Evolutionary conservation across 2,329 filamentous ascomycete species (phyloP), one percentile per base, ranked within the genome.

Genomic region (Rhytidhysteron rufulum): DNA sequence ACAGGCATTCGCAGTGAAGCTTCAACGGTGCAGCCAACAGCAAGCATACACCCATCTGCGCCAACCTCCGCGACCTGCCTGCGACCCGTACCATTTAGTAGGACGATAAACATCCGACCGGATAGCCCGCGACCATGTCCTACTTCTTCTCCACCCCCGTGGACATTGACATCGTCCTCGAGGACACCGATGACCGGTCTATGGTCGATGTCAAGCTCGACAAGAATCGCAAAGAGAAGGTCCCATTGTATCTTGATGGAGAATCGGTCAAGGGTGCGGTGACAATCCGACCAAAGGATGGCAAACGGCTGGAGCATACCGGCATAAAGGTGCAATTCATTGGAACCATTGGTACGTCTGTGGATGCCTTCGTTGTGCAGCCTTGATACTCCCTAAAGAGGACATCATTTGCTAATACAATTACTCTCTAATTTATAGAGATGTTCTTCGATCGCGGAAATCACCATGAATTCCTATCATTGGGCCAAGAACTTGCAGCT

Each of bases 391-490:
- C 22, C 42, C 40, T 39, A 25, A 33, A 34, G 13, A 8, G 25
- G 34, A 11, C 31, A 29, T 40, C 9, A n/a, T 19, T 4, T 36
- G 10, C 37, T 32, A 31, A 16, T 25, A 32, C 20, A 20, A 21
- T 29, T 32, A 30, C 41, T 31, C 40, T 37, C 47, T 41, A 44
- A 58, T 54, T n/a, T n/a, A 20, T 42, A 95, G 93, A 98, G 68
- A 98, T 98, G 93, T 98, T 97, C 79, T 98, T 95, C 69, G 93
- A 98, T 68, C 88, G 93, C 62, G 91, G 91, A 57, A 98, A 96
- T 67, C 93, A 97, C 73, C 95, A 98, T 76, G 93, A 98, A 71
- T 98, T 98, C 70, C 85, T 98, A 44, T 95, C 89, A 25, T 81
- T 97, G 20, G 91, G 93, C 57, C 94, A 97, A 70, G 93, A 98